Base-by-base conservation (phyloP, 2,329 filamentous ascomycete genomes). In the Penicillium crustosum region DNA sequence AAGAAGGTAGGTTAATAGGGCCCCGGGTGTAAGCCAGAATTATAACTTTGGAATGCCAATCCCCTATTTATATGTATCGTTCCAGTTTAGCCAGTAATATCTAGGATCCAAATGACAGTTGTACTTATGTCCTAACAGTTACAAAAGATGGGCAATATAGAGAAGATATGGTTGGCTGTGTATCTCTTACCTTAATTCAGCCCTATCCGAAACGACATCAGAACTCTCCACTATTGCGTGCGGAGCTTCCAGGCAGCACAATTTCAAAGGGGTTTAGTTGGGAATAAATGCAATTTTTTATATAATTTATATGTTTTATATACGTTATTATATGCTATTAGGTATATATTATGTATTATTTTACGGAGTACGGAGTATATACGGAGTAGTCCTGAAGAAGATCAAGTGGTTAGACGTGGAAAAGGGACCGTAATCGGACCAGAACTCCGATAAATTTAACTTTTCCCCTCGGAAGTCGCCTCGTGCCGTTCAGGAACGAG, bases 401-500 rank as follows among this genome's bases (percentile, higher is more conserved):
- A 39, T 19, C 35, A 25, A 25, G 2, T 29, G 4, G 29, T 12
- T 12, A 1, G 29, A 29, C 13, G 8, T 27, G 10, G 9, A 29
- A 29, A 19, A 19, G 8, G 9, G 31, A 21, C 42, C 25, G 33
- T 17, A 33, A 47, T 53, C 51, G 51, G 51, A 33, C 21, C 13
- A n/a, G n/a, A n/a, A n/a, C n/a, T n/a, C n/a, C 25, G 29, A 43
- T 9, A 15, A 39, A 23, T 25, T 25, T 49, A 17, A 48, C 23
- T 53, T 53, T 57, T 43, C 42, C 36, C 53, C 33, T 36, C 49
- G 55, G 49, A 42, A 36, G 27, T 53, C 55, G 49, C 48, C 54
- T 52, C 41, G 41, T 33, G 27, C 54, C 54, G 53, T 4, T 4
- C 41, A 52, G 45, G 45, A 56, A 56, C 41, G 8, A 27, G 27